phyloP scores from a whole-genome alignment of 2,329 filamentous ascomycete genomes.

The Aaosphaeria pasadenensis region DNA sequence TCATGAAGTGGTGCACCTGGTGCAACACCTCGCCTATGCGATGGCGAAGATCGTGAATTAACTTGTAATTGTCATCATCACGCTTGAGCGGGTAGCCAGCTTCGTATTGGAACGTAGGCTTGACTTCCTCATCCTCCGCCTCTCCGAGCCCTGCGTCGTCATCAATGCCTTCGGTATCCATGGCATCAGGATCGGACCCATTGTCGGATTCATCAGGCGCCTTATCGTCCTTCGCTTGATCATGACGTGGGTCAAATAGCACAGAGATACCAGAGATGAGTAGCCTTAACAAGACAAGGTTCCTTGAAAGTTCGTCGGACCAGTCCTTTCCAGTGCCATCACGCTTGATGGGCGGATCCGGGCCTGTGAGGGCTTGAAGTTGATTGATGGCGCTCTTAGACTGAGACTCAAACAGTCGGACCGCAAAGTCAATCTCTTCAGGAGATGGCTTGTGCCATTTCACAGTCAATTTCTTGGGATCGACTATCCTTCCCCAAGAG shows the following conservation, averaged over 20 bases:
- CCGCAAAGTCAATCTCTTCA: conserved; percentile 82
- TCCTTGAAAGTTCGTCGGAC: conserved; percentile 93
- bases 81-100: conserved; percentile 77
- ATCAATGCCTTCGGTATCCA: conserved; percentile 46
- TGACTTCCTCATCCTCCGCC: conserved; percentile 76
- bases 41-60: conserved; percentile 78
- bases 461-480: conserved; percentile 74
- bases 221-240: conserved; percentile 27
- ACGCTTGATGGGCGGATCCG: conserved; percentile 77
- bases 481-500: conserved; percentile 80
- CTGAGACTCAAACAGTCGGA: conserved; percentile 84
- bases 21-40: conserved; percentile 78
- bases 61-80: conserved; percentile 59
- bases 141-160: conserved; percentile 58
- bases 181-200: conserved; percentile 31
- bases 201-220: conserved; percentile 52
- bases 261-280: conserved; percentile 86
- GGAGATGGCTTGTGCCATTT: conserved; percentile 84
- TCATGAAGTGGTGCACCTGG: conserved; percentile 79
- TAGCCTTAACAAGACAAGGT: conserved; percentile 83
- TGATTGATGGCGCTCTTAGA: conserved; percentile 72
- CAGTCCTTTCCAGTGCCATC: conserved; percentile 97
- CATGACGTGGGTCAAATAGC: conserved; percentile 71
- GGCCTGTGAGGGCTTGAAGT: conserved; percentile 75
- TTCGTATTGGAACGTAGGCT: conserved; percentile 83